phyloP scores from a whole-genome alignment of 2,329 filamentous ascomycete genomes.

The Neonectria coccinea region DNA sequence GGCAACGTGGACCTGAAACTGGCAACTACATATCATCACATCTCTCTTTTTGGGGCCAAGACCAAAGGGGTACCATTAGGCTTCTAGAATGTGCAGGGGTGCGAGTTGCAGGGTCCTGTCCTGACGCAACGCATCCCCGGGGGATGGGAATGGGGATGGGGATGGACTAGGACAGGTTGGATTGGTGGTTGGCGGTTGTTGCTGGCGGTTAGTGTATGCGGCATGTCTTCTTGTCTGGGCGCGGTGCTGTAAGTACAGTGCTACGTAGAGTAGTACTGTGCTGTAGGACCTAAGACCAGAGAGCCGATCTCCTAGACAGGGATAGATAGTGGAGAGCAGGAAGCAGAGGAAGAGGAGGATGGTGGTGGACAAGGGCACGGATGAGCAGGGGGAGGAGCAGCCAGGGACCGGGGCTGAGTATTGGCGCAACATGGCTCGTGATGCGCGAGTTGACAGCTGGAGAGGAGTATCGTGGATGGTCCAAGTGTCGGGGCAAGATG shows the following conservation, averaged over 20 bases:
- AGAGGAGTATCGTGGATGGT: slow-evolving; percentile 5
- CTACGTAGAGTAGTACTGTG: not conserved
- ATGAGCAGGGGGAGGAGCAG: slow-evolving; percentile 5
- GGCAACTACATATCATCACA: slow-evolving; percentile 25
- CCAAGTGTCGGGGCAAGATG: slow-evolving; percentile 7
- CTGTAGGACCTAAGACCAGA: not conserved
- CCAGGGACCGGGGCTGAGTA: slow-evolving; percentile 32
- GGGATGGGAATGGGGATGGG: slow-evolving; percentile 13
- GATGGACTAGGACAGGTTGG: not conserved
- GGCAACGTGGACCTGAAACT: slow-evolving; percentile 39
- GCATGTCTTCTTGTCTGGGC: not conserved
- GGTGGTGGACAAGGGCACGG: not conserved
- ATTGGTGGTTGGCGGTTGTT: too few species aligned
- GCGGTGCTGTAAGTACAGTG: not conserved
- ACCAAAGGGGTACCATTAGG: slow-evolving; percentile 40
- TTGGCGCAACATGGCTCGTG: slow-evolving; percentile 41
- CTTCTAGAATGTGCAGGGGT: slow-evolving; percentile 41
- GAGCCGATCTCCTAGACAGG: slow-evolving; percentile 8
- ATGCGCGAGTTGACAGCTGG: slow-evolving; percentile 39
- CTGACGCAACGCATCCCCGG: slow-evolving; percentile 28
- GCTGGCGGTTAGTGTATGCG: not conserved
- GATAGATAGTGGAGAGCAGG: not conserved
- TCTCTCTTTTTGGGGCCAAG: slow-evolving; percentile 23
- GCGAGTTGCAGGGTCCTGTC: slow-evolving; percentile 11
- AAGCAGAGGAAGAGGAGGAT: not conserved